Conservation (phyloP, 768 basidiomycete genomes). For the Rhodosporidiobolus sp. region DNA sequence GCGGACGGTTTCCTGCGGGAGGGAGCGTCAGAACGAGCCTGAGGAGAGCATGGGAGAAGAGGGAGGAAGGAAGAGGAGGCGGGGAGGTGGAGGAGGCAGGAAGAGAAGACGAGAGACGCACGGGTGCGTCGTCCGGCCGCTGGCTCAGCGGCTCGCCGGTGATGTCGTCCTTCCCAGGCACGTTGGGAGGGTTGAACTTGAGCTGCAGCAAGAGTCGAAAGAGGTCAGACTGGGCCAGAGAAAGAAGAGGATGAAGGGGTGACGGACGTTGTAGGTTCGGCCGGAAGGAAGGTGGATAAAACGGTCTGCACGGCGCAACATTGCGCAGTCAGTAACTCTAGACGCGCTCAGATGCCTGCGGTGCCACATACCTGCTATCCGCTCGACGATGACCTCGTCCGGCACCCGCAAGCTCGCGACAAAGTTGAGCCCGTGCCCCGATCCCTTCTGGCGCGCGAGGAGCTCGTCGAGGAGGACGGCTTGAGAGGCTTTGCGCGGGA, state of each 20-base stretch:
- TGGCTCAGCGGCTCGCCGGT: conserved; percentile 86
- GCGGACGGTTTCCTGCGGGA: conserved; percentile 66
- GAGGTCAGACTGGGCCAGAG: not conserved
- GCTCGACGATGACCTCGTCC: conserved; percentile 75
- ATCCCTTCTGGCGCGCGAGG: conserved; percentile 48
- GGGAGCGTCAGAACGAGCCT: conserved; percentile 4
- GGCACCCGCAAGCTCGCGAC: conserved; percentile 85
- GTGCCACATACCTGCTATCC: conserved; percentile 59
- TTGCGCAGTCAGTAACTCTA: not conserved
- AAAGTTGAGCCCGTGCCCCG: conserved; percentile 67
- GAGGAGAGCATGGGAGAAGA: not conserved
- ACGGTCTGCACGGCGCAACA: conserved; percentile 56
- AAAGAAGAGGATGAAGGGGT: no score
- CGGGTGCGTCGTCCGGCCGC: conserved; percentile 84
- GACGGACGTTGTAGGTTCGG: conserved; percentile 72
- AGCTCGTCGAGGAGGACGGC: conserved; percentile 72
- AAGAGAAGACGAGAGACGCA: conserved; percentile 49
- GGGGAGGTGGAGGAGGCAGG: no score
- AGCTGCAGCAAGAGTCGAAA: conserved; percentile 42
- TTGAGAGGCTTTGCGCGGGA: conserved; percentile 83
- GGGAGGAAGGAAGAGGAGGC: not conserved
- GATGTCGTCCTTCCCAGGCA: conserved; percentile 73
- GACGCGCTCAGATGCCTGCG: no score
- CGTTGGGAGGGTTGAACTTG: conserved; percentile 75
- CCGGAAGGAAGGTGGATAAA: conserved; percentile 86